Evolutionary conservation across 352 stramenopile species (phyloP).

Genomic region (Phytophthora colocasiae): DNA sequence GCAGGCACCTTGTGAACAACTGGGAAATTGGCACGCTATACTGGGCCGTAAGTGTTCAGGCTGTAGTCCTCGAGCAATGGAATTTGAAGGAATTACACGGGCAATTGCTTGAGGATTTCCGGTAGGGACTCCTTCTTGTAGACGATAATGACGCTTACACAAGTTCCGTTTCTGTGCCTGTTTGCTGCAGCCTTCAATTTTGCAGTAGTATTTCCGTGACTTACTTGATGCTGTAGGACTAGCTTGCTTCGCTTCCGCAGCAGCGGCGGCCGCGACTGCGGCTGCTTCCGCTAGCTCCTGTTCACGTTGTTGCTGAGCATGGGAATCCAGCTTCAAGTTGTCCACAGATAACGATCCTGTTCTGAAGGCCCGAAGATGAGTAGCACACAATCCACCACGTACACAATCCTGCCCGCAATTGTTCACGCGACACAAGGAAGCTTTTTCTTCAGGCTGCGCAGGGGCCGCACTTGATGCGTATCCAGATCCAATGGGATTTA

Average conservation of each 20-base stretch:
- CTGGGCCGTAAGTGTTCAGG: conserved; percentile 7
- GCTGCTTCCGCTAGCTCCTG: conserved; percentile 29
- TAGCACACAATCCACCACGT: conserved; percentile 50
- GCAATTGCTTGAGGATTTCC: conserved; percentile 21
- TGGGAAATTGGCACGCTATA: conserved; percentile 49
- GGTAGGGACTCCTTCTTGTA: conserved; percentile 34
- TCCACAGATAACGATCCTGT: conserved; percentile 64
- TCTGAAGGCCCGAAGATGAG: conserved; percentile 60
- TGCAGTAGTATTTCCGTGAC: conserved; percentile 76
- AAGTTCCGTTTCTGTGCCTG: conserved; percentile 67
- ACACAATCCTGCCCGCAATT: conserved; percentile 38
- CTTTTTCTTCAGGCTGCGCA: conserved; percentile 19
- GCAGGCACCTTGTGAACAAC: conserved; percentile 43
- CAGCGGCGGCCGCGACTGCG: conserved; percentile 19
- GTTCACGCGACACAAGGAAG: conserved; percentile 49
- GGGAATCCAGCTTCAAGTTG: conserved; percentile 60
- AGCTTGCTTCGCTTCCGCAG: conserved; percentile 20
- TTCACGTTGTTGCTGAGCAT: conserved; percentile 29
- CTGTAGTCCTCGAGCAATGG: conserved; percentile 4
- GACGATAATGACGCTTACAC: conserved; percentile 71
- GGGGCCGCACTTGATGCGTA: conserved; percentile 26
- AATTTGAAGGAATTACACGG: conserved; percentile 8
- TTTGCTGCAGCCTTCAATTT: conserved; percentile 63
- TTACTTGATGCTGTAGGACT: conserved; percentile 31
- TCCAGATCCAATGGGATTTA: conserved; percentile 28